phyloP scores from a whole-genome alignment of 2,329 filamentous ascomycete species.

The Ophiostoma novo-ulmi region DNA sequence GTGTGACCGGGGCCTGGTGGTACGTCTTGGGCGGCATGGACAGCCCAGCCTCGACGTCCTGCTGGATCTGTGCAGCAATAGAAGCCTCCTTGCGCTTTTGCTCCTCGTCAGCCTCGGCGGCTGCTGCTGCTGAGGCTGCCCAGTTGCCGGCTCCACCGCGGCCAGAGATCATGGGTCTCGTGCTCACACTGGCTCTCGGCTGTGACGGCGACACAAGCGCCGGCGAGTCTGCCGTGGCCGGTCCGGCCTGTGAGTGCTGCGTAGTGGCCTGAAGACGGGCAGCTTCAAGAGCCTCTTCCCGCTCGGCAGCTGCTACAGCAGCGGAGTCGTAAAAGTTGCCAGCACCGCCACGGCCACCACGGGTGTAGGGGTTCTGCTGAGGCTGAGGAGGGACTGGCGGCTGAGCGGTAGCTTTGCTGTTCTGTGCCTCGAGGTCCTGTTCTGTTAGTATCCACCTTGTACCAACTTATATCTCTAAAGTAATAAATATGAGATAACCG shows the following conservation, averaged over 20 bases:
- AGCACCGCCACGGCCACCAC: constrained; percentile 55
- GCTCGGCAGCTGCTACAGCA: constrained; percentile 34
- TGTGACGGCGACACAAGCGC: neutral
- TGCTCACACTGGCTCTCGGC: constrained; percentile 24
- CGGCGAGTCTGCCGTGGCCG: constrained; percentile 32
- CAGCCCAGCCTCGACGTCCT: constrained; percentile 46
- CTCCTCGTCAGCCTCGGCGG: constrained; percentile 33
- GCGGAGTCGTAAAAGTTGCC: constrained; percentile 52
- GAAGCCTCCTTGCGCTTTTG: constrained; percentile 35
- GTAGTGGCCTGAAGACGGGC: constrained; percentile 27
- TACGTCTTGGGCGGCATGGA: constrained; percentile 45
- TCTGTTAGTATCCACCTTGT: neutral
- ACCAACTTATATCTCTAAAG: neutral
- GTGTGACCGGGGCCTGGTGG: constrained; percentile 24
- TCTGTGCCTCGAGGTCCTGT: constrained; percentile 41
- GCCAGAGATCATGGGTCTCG: constrained; percentile 36
- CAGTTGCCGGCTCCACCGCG: constrained; percentile 58
- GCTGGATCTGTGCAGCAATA: constrained; percentile 41
- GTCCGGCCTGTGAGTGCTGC: neutral
- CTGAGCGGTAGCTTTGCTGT: constrained; percentile 13
- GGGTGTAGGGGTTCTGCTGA: constrained; percentile 34
- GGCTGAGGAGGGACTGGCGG: constrained; percentile 26
- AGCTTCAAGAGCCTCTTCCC: constrained; percentile 36
- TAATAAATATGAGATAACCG: neutral
- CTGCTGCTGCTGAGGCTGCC: constrained; percentile 30